Conservation (phyloP, 768 basidiomycete species). For the Galerina sulciceps region DNA sequence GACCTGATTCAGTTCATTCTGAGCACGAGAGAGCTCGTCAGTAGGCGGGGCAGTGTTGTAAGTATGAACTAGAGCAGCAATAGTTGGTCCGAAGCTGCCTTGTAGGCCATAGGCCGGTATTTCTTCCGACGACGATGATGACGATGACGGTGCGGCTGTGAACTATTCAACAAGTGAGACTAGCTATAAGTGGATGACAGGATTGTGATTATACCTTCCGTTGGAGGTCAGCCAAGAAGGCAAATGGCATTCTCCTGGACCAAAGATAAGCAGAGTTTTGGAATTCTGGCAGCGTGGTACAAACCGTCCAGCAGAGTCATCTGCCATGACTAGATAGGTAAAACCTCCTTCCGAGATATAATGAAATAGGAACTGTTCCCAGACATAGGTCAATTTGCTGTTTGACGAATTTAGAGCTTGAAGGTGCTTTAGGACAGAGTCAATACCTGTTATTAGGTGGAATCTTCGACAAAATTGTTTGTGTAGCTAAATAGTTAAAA, state of each 20-base stretch:
- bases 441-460: conserved; percentile 82
- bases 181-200: conserved; percentile 1
- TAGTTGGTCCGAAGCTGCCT: conserved; percentile 69
- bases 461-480: conserved; percentile 93
- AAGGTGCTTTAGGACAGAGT: neutral
- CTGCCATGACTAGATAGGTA: conserved; percentile 92
- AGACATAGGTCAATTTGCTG: conserved; percentile 84
- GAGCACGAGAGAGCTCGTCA: conserved; percentile 90
- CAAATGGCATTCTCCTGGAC: conserved; percentile 86
- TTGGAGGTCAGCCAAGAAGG: conserved; percentile 88
- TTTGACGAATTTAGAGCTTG: conserved; percentile 19
- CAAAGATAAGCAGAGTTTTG: conserved; percentile 3
- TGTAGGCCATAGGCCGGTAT: conserved; percentile 70
- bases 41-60: conserved; percentile 88
- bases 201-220: conserved; percentile 52
- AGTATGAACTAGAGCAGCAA: conserved; percentile 78
- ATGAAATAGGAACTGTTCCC: conserved; percentile 94
- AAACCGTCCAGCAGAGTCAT: conserved; percentile 89
- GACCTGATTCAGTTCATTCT: conserved; percentile 85
- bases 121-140: conserved; percentile 56
- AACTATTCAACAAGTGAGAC: conserved; percentile 45
- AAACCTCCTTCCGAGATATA: conserved; percentile 90
- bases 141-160: conserved; percentile 64
- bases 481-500: conserved; percentile 79
- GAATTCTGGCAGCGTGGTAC: conserved; percentile 22